Conservation (phyloP, 169 alveolate genomes). For the Plasmodium malariae region DNA sequence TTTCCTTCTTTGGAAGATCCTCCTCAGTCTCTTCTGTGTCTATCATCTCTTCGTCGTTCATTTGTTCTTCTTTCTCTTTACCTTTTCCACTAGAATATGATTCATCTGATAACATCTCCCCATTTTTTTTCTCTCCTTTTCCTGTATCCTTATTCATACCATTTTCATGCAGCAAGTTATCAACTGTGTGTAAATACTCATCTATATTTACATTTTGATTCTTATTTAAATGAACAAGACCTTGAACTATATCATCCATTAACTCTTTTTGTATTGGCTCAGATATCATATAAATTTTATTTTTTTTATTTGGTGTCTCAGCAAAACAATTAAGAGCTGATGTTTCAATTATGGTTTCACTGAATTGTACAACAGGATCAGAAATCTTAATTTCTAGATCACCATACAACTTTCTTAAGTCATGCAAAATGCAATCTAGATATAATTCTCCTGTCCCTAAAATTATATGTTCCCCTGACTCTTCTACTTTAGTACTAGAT, state of each 20-base stretch:
- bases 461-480: slow-evolving; percentile 98
- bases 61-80: slow-evolving; percentile 7
- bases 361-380: slow-evolving; percentile 96
- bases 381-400: slow-evolving; percentile 98
- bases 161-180: not conserved
- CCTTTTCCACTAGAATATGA: not conserved
- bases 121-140: not conserved
- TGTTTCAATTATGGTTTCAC: slow-evolving; percentile 97
- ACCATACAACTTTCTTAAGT: slow-evolving; percentile 96
- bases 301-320: slow-evolving; percentile 96
- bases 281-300: slow-evolving; percentile 94
- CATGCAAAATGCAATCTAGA: slow-evolving; percentile 98
- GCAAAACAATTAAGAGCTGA: slow-evolving; percentile 96
- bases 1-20: slow-evolving; percentile 85
- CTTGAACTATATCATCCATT: slow-evolving; percentile 91
- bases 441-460: slow-evolving; percentile 99
- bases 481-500: slow-evolving; percentile 96
- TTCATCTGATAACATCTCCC: not conserved
- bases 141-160: too few species aligned
- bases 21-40: slow-evolving; percentile 91
- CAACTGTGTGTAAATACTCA: slow-evolving; percentile 36
- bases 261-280: slow-evolving; percentile 96
- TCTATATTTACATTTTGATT: slow-evolving; percentile 23
- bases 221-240: slow-evolving; percentile 80
- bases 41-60: slow-evolving; percentile 86